Evolutionary conservation across 2,329 filamentous ascomycete species (phyloP).

Genomic region (Fusarium protoensiforme): DNA sequence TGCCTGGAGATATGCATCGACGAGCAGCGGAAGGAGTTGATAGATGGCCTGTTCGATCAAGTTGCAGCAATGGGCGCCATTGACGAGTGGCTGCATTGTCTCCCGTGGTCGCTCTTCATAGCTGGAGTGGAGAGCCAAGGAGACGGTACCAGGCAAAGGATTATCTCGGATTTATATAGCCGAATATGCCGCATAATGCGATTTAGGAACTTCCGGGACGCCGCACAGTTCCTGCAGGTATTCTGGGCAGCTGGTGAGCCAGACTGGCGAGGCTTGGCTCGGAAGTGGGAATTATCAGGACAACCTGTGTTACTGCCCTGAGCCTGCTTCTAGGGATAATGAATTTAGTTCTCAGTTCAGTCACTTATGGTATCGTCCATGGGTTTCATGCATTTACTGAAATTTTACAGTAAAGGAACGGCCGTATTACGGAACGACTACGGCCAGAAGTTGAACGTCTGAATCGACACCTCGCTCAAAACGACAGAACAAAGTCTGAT

Average conservation of each 20-base stretch:
- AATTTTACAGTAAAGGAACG: neutral
- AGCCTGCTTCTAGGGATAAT: neutral
- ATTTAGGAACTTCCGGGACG: conserved; percentile 12
- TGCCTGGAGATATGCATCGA: neutral
- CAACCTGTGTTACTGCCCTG: conserved; percentile 3
- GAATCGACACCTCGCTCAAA: neutral
- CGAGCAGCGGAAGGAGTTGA: neutral
- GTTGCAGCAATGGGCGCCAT: conserved; percentile 1
- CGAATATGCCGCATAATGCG: conserved; percentile 4
- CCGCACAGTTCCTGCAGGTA: conserved; percentile 1
- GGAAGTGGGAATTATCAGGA: conserved; percentile 3
- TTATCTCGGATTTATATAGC: neutral
- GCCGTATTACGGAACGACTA: neutral
- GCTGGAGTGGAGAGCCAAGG: conserved; percentile 6
- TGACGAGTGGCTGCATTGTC: conserved; percentile 4
- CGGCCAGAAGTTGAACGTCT: neutral
- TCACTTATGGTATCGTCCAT: too few relatives aligned
- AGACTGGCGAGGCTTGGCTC: conserved; percentile 9
- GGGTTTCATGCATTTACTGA: too few relatives aligned
- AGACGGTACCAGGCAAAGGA: neutral
- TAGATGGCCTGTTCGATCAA: conserved; percentile 2
- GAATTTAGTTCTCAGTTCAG: too few relatives aligned
- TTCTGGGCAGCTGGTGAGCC: conserved; percentile 8
- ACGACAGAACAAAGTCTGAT: neutral
- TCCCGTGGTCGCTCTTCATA: conserved; percentile 13